Conservation (phyloP, 148 eudicot genomes). For the Gaultheria prostrata region DNA sequence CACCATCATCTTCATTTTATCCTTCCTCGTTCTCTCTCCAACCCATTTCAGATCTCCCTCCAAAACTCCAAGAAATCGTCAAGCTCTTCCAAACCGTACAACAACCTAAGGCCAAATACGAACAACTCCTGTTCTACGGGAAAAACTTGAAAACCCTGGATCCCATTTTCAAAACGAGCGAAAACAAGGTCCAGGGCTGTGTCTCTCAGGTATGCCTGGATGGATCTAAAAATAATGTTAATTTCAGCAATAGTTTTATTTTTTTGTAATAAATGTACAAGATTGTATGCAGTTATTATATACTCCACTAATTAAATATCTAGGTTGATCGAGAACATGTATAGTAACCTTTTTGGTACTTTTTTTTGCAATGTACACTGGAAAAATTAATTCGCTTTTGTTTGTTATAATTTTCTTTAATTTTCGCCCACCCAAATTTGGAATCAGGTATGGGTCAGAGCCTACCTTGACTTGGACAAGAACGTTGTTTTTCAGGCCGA, state of each 20-base stretch:
- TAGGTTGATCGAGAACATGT: too few species aligned
- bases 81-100: constrained; percentile 61
- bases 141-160: constrained; percentile 53
- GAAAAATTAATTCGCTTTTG: neutral
- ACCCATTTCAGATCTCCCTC: constrained; percentile 68
- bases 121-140: constrained; percentile 74
- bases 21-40: constrained; percentile 40
- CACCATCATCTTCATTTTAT: constrained; percentile 24
- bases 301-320: too few species aligned
- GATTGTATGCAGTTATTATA: too few species aligned
- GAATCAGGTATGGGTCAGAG: constrained; percentile 77
- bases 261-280: too few species aligned
- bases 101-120: constrained; percentile 76
- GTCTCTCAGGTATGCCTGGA: constrained; percentile 72
- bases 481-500: constrained; percentile 73
- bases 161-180: constrained; percentile 47
- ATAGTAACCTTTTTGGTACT: too few species aligned
- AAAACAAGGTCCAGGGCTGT: constrained; percentile 89
- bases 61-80: constrained; percentile 78
- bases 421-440: neutral
- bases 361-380: too few species aligned
- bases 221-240: too few species aligned
- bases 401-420: neutral
- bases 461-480: constrained; percentile 45
- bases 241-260: too few species aligned